A percentile compares a stretch with the other conserved stretches of the same genome.
These are phyloP conservation scores for Neoboletus magnificus DNA, from an alignment of 768 basidiomycete genomes.

Conservation along the genomic window DNA sequence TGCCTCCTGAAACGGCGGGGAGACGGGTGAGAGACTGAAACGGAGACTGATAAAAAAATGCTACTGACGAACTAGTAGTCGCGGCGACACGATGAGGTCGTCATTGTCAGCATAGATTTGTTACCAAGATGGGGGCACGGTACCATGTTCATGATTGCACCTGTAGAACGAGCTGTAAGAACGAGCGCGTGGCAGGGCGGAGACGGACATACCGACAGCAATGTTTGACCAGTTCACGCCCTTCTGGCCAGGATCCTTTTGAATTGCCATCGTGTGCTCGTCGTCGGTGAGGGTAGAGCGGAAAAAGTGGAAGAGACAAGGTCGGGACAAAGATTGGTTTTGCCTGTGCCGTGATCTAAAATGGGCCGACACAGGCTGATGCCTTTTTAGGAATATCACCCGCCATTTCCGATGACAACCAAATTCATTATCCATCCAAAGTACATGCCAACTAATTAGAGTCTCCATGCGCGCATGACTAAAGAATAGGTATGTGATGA, in stretches of 20 bases:
- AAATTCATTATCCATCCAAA: constrained; percentile 14
- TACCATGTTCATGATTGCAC: constrained; percentile 99
- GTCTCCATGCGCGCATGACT: constrained; percentile 22
- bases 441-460: constrained; percentile 23
- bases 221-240: constrained; percentile 94
- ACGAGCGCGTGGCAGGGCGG: constrained; percentile 16
- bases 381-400: constrained; percentile 2
- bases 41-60: neutral
- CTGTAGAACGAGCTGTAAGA: constrained; percentile 38
- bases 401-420: neutral
- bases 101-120: constrained; percentile 7
- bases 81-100: neutral
- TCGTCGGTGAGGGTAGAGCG: constrained; percentile 15
- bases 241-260: constrained; percentile 86
- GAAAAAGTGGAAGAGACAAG: constrained; percentile 9
- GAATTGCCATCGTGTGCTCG: constrained; percentile 62
- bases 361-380: neutral
- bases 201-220: constrained; percentile 71
- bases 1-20: constrained; percentile 57
- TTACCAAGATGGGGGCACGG: constrained; percentile 34
- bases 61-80: constrained; percentile 44
- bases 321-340: neutral
- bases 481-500: constrained; percentile 27
- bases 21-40: constrained; percentile 12
- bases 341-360: constrained; percentile 2